These are phyloP conservation scores for Xylaria sp. DNA, from an alignment of 2,329 filamentous ascomycete species.

Conservation along the genomic window DNA sequence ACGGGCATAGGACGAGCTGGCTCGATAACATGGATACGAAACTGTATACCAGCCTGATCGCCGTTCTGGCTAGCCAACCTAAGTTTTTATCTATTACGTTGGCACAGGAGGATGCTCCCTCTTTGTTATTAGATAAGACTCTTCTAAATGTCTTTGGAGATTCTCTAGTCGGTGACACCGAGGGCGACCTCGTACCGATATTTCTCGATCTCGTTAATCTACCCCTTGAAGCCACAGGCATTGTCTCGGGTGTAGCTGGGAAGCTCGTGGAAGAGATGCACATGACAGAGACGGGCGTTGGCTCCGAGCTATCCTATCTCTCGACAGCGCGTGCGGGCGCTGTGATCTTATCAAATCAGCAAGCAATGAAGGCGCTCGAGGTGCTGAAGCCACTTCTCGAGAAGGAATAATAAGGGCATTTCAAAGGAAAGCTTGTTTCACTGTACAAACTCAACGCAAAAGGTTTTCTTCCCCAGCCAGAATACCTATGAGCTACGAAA, in stretches of 20 bases:
- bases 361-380: slow-evolving; percentile 77
- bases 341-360: slow-evolving; percentile 83
- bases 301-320: slow-evolving; percentile 87
- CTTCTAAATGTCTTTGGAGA: slow-evolving; percentile 75
- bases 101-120: slow-evolving; percentile 78
- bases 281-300: slow-evolving; percentile 54
- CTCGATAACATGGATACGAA: slow-evolving; percentile 70
- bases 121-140: slow-evolving; percentile 75
- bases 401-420: slow-evolving; percentile 45
- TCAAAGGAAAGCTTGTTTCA: slow-evolving; percentile 18
- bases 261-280: slow-evolving; percentile 79
- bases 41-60: slow-evolving; percentile 71
- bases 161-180: slow-evolving; percentile 79
- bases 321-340: slow-evolving; percentile 90
- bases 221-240: slow-evolving; percentile 89
- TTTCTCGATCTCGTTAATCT: slow-evolving; percentile 85
- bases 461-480: background rate
- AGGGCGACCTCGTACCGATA: slow-evolving; percentile 82
- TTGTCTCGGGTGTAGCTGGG: slow-evolving; percentile 93
- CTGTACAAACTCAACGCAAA: slow-evolving; percentile 24
- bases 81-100: slow-evolving; percentile 80
- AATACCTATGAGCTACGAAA: slow-evolving; percentile 1
- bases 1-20: slow-evolving; percentile 58
- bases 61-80: slow-evolving; percentile 70
- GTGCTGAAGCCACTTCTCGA: slow-evolving; percentile 69